These are phyloP conservation scores for Nemania sp. DNA, from an alignment of 2,329 filamentous ascomycete genomes.

Conservation along the genomic window DNA sequence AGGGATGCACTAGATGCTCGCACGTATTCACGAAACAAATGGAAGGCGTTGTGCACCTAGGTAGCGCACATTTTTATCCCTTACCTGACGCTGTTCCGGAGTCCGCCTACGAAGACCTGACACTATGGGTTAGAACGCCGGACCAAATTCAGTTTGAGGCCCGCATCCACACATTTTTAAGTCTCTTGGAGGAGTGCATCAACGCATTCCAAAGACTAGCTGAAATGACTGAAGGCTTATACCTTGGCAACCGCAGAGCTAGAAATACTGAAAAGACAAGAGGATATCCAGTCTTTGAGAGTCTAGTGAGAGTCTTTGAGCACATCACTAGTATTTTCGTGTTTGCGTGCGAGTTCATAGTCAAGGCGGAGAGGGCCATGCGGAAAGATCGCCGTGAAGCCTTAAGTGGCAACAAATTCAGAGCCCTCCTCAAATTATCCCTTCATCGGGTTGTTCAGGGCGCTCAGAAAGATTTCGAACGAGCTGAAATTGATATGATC, in stretches of 20 bases:
- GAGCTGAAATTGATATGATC: slow-evolving; percentile 29
- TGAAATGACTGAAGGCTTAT: slow-evolving; percentile 14
- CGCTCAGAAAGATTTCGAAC: slow-evolving; percentile 26
- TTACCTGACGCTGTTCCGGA: not conserved
- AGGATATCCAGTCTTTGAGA: slow-evolving; percentile 31
- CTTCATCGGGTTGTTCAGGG: slow-evolving; percentile 1
- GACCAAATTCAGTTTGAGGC: slow-evolving; percentile 20
- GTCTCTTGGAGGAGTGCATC: slow-evolving; percentile 6
- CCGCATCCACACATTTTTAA: slow-evolving; percentile 22
- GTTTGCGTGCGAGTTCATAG: slow-evolving; percentile 9
- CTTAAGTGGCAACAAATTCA: slow-evolving; percentile 4
- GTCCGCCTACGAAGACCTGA: not conserved
- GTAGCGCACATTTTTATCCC: slow-evolving; percentile 8
- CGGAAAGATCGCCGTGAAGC: not conserved
- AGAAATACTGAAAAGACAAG: not conserved
- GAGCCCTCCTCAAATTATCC: not conserved
- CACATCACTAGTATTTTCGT: slow-evolving; percentile 18
- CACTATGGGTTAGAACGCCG: slow-evolving; percentile 18
- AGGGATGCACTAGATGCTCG: slow-evolving; percentile 17
- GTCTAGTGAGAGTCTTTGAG: slow-evolving; percentile 31
- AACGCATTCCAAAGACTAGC: slow-evolving; percentile 8
- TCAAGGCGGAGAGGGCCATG: slow-evolving; percentile 2
- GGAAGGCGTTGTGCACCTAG: slow-evolving; percentile 20
- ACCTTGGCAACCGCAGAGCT: slow-evolving; percentile 9
- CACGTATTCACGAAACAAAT: not conserved